Percentiles rank a stretch among this genome's conserved stretches.
Conservation (phyloP, 2,329 filamentous ascomycete genomes). For the Monosporascus sp. region DNA sequence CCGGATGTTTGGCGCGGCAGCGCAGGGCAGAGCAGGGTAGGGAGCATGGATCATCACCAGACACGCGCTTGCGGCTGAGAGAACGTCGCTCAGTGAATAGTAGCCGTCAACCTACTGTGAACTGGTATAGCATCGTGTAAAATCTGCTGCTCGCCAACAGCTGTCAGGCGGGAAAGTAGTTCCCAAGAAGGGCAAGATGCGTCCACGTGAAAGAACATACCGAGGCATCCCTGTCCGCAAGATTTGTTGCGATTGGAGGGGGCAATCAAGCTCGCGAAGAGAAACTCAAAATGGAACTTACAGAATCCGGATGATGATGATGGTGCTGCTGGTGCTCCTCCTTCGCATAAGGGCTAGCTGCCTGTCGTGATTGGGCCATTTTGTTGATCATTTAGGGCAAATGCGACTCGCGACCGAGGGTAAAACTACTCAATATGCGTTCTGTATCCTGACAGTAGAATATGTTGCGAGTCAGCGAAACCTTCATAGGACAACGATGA, state of each 20-base stretch:
- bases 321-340: constrained; percentile 36
- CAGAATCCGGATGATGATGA: constrained; percentile 30
- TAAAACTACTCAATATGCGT: background rate
- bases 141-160: no score
- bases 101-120: no score
- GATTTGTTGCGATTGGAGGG: background rate
- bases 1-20: constrained; percentile 2
- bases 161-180: no score
- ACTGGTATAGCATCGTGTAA: background rate
- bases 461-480: background rate
- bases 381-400: constrained; percentile 33
- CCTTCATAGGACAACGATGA: constrained; percentile 19
- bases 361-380: constrained; percentile 43
- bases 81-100: background rate
- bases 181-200: no score
- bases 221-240: background rate
- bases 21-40: background rate
- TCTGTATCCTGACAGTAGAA: background rate
- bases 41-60: constrained; percentile 1
- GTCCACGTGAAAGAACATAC: no score
- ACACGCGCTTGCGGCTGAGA: constrained; percentile 9
- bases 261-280: constrained; percentile 2
- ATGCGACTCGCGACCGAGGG: background rate
- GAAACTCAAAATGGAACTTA: constrained; percentile 28
- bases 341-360: constrained; percentile 36